A percentile compares a stretch with the other conserved stretches of the same genome.
Evolutionary conservation across 176 grass and related monocot genomes (phyloP).

Genomic region (Oryza glumipatula): DNA sequence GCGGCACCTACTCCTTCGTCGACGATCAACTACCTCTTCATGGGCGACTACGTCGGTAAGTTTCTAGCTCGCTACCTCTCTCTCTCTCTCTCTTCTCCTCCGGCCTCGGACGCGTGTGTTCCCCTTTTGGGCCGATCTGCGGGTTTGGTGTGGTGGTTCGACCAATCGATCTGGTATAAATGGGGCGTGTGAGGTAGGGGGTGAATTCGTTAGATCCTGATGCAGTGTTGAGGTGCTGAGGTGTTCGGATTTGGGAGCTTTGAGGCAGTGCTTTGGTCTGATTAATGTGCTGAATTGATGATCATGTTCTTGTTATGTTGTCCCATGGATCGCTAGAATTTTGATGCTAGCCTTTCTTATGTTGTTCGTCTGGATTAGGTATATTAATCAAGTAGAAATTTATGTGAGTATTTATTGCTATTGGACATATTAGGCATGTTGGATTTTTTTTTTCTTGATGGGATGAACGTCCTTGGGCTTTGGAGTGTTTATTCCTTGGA

Average conservation of each 20-base stretch:
- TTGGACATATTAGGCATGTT: background rate
- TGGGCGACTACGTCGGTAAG: constrained; percentile 60
- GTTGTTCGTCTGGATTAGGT: background rate
- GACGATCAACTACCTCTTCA: constrained; percentile 81
- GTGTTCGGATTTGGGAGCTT: background rate
- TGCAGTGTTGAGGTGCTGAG: background rate
- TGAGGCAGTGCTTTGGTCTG: background rate
- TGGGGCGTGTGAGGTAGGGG: background rate
- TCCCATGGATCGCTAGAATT: background rate
- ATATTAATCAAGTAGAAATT: background rate
- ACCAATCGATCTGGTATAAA: constrained; percentile 15
- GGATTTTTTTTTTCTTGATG: background rate
- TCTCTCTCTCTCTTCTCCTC: background rate
- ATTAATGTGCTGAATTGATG: background rate
- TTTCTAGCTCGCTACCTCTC: background rate
- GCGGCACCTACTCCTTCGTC: too few species aligned
- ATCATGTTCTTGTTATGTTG: background rate
- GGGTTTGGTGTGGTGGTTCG: constrained; percentile 6
- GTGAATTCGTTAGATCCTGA: constrained; percentile 12
- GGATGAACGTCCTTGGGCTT: background rate
- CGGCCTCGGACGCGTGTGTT: background rate
- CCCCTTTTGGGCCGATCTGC: constrained; percentile 9
- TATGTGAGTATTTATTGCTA: background rate
- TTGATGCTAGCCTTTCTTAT: background rate
- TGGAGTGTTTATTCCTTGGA: background rate